These are phyloP conservation scores for Russula emetica DNA, from an alignment of 768 basidiomycete genomes.

Conservation along the genomic window DNA sequence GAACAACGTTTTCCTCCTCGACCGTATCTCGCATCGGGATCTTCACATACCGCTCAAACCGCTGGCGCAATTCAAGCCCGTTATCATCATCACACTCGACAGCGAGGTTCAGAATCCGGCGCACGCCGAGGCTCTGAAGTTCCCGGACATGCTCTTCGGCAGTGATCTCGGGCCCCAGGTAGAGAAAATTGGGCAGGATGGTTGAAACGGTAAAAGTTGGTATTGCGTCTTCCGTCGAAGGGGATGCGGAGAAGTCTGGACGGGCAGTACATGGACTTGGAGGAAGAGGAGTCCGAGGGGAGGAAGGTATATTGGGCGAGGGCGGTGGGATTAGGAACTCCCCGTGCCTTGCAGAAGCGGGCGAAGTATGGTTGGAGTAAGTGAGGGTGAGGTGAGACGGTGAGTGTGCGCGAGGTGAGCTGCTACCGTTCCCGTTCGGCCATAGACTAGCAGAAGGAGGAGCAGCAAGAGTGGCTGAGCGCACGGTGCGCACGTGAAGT, in stretches of 20 bases:
- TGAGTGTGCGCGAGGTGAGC: conserved; percentile 39
- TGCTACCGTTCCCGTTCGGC: conserved; percentile 14
- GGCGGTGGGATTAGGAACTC: conserved; percentile 37
- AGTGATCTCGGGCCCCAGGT: conserved; percentile 84
- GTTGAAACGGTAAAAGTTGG: conserved; percentile 79
- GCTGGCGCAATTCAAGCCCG: conserved; percentile 58
- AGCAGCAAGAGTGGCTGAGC: conserved; percentile 55
- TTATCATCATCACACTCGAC: conserved; percentile 85
- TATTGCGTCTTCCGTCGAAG: conserved; percentile 56
- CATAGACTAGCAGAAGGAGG: conserved; percentile 39
- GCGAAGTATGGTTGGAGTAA: conserved; percentile 57
- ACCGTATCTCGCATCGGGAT: conserved; percentile 95
- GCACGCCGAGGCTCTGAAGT: conserved; percentile 71
- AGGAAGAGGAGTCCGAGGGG: conserved; percentile 42
- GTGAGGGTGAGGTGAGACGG: conserved; percentile 59
- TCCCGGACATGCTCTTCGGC: conserved; percentile 68
- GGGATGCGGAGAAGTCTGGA: conserved; percentile 56
- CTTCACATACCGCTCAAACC: conserved; percentile 79
- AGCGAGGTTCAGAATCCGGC: conserved; percentile 87
- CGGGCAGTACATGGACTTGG: conserved; percentile 63
- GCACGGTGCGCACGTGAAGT: conserved; percentile 57
- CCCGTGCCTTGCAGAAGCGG: conserved; percentile 47
- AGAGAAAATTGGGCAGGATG: conserved; percentile 88
- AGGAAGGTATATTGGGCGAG: conserved; percentile 33
- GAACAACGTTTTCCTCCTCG: conserved; percentile 84